A percentile compares a stretch with the other conserved stretches of the same genome.
Evolutionary conservation across 2,329 filamentous ascomycete genomes (phyloP).

Genomic region (Emergomyces orientalis): DNA sequence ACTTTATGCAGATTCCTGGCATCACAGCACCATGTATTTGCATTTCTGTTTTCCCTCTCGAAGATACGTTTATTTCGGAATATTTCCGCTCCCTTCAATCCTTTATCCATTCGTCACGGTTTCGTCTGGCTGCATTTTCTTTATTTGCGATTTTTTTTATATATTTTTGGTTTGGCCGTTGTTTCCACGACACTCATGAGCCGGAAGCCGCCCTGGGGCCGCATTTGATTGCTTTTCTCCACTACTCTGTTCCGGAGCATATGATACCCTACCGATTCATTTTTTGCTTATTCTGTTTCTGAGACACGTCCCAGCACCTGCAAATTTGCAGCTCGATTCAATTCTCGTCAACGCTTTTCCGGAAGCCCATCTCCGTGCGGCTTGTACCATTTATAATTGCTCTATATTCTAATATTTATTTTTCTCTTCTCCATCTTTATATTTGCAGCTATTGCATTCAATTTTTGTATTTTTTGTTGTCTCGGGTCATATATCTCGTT

Average conservation of each 20-base stretch:
- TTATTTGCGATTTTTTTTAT: not conserved
- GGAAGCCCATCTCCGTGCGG: not conserved
- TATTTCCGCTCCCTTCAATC: not conserved
- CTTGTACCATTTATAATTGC: not conserved
- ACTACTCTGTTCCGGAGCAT: not conserved
- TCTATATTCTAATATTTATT: not conserved
- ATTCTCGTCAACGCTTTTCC: not conserved
- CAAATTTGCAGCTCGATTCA: not conserved
- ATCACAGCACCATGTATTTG: not conserved
- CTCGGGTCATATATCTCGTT: not conserved
- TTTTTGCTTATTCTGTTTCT: not conserved
- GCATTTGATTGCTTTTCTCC: not conserved
- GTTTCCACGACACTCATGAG: not conserved
- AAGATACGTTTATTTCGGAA: not conserved
- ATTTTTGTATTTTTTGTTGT: not conserved
- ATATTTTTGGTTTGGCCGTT: not conserved
- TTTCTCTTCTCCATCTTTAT: not conserved
- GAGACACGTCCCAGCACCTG: not conserved
- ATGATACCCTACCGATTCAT: conserved; percentile 2
- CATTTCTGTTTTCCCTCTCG: not conserved
- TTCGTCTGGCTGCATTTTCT: not conserved
- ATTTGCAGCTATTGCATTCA: not conserved
- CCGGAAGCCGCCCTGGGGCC: not conserved
- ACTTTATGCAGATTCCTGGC: not conserved
- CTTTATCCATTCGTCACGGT: not conserved